phyloP scores from a whole-genome alignment of 768 basidiomycete genomes.

The Tylopilus vinaceipallidus region DNA sequence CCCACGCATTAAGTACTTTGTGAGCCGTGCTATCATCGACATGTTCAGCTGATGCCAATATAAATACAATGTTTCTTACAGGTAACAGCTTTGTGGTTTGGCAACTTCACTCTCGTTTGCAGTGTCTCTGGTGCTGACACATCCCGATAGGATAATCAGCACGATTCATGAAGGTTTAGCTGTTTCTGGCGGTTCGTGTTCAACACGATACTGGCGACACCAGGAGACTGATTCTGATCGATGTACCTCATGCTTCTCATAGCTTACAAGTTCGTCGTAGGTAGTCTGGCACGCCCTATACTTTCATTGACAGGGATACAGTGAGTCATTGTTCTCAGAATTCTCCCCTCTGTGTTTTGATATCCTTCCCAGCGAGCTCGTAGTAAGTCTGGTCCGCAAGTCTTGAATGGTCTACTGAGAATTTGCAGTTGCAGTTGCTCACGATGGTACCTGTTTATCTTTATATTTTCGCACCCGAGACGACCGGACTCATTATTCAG shows the following conservation, averaged over 20 bases:
- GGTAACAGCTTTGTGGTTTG: slow-evolving; percentile 11
- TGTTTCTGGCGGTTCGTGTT: slow-evolving; percentile 10
- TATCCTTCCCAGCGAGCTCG: slow-evolving; percentile 1
- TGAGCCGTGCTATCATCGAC: slow-evolving; percentile 1
- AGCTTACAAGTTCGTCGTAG: slow-evolving; percentile 11
- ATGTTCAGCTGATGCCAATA: too few relatives aligned
- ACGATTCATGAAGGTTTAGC: slow-evolving; percentile 12
- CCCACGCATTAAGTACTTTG: slow-evolving; percentile 1
- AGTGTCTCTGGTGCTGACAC: not conserved
- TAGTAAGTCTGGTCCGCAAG: slow-evolving; percentile 1
- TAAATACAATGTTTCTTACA: too few relatives aligned
- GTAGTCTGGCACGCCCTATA: not conserved
- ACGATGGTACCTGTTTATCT: not conserved
- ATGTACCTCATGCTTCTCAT: not conserved
- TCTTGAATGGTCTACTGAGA: not conserved
- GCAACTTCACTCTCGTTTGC: too few relatives aligned
- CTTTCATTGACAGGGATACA: not conserved
- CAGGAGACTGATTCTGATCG: not conserved
- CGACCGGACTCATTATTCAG: slow-evolving; percentile 1
- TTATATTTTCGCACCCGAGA: not conserved
- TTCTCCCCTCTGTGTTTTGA: not conserved
- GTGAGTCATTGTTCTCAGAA: slow-evolving; percentile 3
- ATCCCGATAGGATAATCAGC: slow-evolving; percentile 1
- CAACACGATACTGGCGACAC: too few relatives aligned
- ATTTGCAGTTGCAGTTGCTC: slow-evolving; percentile 1